Evolutionary conservation across 2,329 filamentous ascomycete genomes (phyloP), one percentile per base, ranked within the genome.

Genomic region (Plenodomus biglobosus): DNA sequence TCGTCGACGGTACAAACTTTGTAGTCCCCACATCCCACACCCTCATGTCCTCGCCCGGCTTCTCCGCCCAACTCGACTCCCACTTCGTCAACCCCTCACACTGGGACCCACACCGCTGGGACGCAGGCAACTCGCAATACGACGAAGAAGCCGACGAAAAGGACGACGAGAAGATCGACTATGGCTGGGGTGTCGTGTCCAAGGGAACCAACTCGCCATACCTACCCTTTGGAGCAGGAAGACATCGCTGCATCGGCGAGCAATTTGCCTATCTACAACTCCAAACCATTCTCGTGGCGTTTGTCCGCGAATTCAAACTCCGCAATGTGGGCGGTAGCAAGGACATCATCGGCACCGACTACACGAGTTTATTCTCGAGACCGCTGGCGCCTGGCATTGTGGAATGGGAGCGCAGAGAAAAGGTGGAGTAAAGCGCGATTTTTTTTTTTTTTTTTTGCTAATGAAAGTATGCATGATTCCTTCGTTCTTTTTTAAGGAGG

Each of bases 71-170:
- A 46, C 85, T 88, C 50, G 76, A 83, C 18, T 73, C 82, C 50
- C 88, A 86, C 77, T 97, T 97, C 79, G 88, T 90, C 17, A 83
- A 95, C 60, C 87, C 92, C 6, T 75, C 87, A 18, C 71, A 81
- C 43, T 97, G 92, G 92, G 87, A 96, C 68, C 92, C 92, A 41
- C 90, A 94, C 75, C 86, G 92, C 48, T 97, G 92, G 92, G 85
- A 90, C 61, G 79, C 82, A 54, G 83, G 81, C 48, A 56, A 67
- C 18, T 75, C 75, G 40, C 74, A 76, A 17, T 78, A 80, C 32
- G 62, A 80, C 34, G 64, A 66, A 47, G 59, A 61, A 17, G 71
- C 52, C 50, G 82, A 84, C 19, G 62, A 83, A 86, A 65, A 88
- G 87, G 75, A 76, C 10, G 78, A 80, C 10, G 82, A 85, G 75